Percentiles rank a stretch among this genome's conserved stretches.
Evolutionary conservation across 2,329 filamentous ascomycete species (phyloP).

Genomic region (Waltergamsia citrina): DNA sequence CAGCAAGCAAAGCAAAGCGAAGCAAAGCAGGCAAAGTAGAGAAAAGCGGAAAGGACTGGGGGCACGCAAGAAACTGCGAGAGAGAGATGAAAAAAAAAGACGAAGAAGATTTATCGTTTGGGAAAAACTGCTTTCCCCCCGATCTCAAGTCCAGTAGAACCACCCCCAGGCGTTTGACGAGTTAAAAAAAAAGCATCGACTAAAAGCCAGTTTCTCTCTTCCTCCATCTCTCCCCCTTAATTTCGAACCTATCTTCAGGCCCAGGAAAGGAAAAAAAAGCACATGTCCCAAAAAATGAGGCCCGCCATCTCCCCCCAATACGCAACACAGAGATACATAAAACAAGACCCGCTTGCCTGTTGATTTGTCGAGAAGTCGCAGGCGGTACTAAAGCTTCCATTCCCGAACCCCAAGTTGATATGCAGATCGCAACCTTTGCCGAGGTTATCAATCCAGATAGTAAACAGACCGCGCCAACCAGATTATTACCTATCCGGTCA

Average conservation of each 20-base stretch:
- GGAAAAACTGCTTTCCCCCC: too few relatives aligned
- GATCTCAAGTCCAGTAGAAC: neutral
- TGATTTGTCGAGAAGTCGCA: constrained; percentile 4
- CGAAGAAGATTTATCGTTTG: neutral
- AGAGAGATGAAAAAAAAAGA: neutral
- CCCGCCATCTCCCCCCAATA: constrained; percentile 12
- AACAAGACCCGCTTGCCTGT: constrained; percentile 21
- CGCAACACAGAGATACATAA: constrained; percentile 23
- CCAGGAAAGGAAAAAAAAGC: constrained; percentile 8
- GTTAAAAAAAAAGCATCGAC: neutral
- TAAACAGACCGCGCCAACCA: constrained; percentile 1
- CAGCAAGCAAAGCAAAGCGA: too few relatives aligned
- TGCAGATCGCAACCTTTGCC: constrained; percentile 3
- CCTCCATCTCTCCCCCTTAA: constrained; percentile 19
- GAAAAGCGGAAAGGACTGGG: too few relatives aligned
- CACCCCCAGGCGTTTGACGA: neutral
- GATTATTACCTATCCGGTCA: neutral
- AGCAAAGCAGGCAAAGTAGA: too few relatives aligned
- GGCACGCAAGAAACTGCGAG: too few relatives aligned
- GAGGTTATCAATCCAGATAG: constrained; percentile 12
- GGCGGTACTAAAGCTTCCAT: constrained; percentile 1
- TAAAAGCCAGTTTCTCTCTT: constrained; percentile 7
- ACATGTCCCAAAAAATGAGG: constrained; percentile 18
- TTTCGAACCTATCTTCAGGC: constrained; percentile 8
- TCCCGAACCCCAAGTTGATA: constrained; percentile 5